Evolutionary conservation across 2,329 filamentous ascomycete genomes (phyloP).

Genomic region (Colletotrichum ledebouriae): DNA sequence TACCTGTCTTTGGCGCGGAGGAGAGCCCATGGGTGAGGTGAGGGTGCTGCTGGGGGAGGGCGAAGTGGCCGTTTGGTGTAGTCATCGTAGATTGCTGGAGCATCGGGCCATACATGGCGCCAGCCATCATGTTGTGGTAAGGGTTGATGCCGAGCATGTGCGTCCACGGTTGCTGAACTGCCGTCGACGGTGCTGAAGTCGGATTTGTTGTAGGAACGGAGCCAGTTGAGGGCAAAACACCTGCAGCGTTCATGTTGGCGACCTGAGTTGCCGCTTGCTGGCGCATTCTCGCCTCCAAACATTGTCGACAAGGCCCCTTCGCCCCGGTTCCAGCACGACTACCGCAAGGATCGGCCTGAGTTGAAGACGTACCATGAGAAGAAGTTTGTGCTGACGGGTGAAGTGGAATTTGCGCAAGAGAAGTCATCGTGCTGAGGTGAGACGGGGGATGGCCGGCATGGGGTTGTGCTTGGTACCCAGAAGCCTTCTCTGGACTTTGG

Average conservation of each 20-base stretch:
- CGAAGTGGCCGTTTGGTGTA: constrained; percentile 18
- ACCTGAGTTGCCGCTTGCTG: constrained; percentile 35
- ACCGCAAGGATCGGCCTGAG: constrained; percentile 14
- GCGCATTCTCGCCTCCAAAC: constrained; percentile 37
- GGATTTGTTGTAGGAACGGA: neutral
- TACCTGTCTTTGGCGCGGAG: constrained; percentile 11
- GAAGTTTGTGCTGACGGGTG: neutral
- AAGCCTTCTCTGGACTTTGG: neutral
- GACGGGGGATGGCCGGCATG: neutral
- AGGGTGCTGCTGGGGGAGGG: constrained; percentile 24
- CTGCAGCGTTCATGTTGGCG: constrained; percentile 18
- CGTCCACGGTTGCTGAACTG: constrained; percentile 33
- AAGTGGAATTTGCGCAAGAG: neutral
- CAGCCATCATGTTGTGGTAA: constrained; percentile 33
- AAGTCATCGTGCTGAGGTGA: neutral
- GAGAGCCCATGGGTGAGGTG: constrained; percentile 2
- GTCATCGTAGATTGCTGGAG: constrained; percentile 34
- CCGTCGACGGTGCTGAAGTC: constrained; percentile 3
- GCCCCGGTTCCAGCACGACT: constrained; percentile 16
- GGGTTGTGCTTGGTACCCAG: neutral
- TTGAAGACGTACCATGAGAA: neutral
- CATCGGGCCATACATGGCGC: constrained; percentile 33
- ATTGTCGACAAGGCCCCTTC: constrained; percentile 39
- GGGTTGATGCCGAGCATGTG: constrained; percentile 35
- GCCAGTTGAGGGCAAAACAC: neutral